These are phyloP conservation scores for Termitomyces sp. DNA, from an alignment of 768 basidiomycete species.

Conservation along the genomic window DNA sequence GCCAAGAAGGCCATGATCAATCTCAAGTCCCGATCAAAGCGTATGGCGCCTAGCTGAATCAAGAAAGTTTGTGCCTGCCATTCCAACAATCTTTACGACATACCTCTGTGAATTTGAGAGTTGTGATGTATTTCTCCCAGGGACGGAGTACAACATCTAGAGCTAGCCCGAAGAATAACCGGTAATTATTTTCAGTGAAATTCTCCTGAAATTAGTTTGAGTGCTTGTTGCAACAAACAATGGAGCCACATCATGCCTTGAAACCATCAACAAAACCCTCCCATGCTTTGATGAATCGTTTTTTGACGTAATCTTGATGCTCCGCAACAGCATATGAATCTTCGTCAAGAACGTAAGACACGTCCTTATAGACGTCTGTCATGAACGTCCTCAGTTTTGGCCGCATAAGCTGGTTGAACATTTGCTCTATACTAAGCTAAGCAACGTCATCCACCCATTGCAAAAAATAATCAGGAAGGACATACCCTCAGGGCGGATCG, in stretches of 20 bases:
- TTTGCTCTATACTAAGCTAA: conserved; percentile 83
- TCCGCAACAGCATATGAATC: conserved; percentile 81
- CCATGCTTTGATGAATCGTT: conserved; percentile 89
- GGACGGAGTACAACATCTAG: conserved; percentile 88
- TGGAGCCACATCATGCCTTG: conserved; percentile 43
- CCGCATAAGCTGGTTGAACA: conserved; percentile 92
- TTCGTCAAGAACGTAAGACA: conserved; percentile 86
- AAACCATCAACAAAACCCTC: conserved; percentile 82
- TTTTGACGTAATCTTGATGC: conserved; percentile 79
- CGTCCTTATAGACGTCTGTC: conserved; percentile 85
- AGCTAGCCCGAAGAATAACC: conserved; percentile 77
- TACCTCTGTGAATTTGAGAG: conserved; percentile 86
- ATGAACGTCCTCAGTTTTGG: conserved; percentile 83
- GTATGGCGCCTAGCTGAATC: conserved; percentile 84
- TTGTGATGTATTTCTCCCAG: conserved; percentile 86
- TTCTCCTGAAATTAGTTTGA: conserved; percentile 48
- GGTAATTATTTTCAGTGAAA: conserved; percentile 86
- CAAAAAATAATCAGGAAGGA: neutral
- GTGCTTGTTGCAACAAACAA: neutral
- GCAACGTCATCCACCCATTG: neutral
- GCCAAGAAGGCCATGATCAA: conserved; percentile 79
- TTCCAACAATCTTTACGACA: conserved; percentile 12
- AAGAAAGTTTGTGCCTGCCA: neutral
- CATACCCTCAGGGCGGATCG: conserved; percentile 68
- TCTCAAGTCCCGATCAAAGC: conserved; percentile 90